Evolutionary conservation across 148 eudicot genomes (phyloP).

Genomic region (Rhododendron griersonianum): DNA sequence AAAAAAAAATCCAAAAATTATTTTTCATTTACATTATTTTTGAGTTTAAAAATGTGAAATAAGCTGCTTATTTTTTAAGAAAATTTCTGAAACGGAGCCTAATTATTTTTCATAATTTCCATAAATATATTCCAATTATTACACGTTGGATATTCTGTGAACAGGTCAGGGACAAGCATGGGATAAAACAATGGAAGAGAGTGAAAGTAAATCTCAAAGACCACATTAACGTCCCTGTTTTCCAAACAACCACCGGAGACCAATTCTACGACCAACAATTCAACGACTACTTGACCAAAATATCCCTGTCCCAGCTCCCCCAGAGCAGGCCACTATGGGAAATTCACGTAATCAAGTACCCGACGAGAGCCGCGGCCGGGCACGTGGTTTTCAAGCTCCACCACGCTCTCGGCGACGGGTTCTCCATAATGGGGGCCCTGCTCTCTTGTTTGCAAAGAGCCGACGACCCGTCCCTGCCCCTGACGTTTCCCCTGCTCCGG

Average conservation of each 20-base stretch:
- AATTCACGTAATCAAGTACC: conserved; percentile 57
- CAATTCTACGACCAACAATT: conserved; percentile 38
- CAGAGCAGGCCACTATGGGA: conserved; percentile 74
- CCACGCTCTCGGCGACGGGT: conserved; percentile 84
- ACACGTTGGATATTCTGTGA: background rate
- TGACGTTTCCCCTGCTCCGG: conserved; percentile 43
- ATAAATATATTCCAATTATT: background rate
- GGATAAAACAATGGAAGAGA: conserved; percentile 62
- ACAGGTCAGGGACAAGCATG: conserved; percentile 56
- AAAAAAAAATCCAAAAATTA: too few relatives aligned
- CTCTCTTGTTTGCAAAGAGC: conserved; percentile 75
- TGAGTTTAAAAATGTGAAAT: too few relatives aligned
- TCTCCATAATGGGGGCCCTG: conserved; percentile 84
- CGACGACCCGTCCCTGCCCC: conserved; percentile 61
- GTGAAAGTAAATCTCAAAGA: conserved; percentile 59
- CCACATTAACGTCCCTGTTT: conserved; percentile 47
- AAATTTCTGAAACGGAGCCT: too few relatives aligned
- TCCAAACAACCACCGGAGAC: conserved; percentile 21
- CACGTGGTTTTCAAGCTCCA: conserved; percentile 67
- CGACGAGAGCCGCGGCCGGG: conserved; percentile 66
- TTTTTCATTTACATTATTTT: too few relatives aligned
- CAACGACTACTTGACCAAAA: conserved; percentile 50
- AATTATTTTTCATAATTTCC: background rate
- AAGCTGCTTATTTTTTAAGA: too few relatives aligned
- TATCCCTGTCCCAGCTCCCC: conserved; percentile 49